Conservation (phyloP, 1,284 basidiomycete genomes). For the Tilletia indica region DNA sequence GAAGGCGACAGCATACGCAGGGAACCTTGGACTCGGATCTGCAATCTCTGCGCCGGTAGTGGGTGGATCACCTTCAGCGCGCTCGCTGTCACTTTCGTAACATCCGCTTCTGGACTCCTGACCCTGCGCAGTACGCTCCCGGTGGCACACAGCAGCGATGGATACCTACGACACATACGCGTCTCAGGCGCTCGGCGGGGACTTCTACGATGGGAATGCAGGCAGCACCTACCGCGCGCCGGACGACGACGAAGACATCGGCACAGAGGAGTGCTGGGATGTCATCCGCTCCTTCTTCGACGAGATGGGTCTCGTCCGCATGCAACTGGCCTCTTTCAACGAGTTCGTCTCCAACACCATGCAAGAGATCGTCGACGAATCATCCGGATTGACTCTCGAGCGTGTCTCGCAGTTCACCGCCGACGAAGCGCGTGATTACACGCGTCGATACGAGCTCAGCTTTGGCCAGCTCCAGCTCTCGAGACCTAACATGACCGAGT, state of each 20-base stretch:
- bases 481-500: constrained; percentile 87
- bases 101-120: no score
- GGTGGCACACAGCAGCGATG: not conserved
- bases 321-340: constrained; percentile 97
- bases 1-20: no score
- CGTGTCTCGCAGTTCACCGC: constrained; percentile 88
- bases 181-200: constrained; percentile 4
- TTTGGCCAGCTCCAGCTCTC: constrained; percentile 98
- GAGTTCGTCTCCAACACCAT: constrained; percentile 99
- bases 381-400: constrained; percentile 86
- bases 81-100: no score
- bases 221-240: not conserved
- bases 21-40: no score
- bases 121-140: no score
- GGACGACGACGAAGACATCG: constrained; percentile 46
- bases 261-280: constrained; percentile 55
- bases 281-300: constrained; percentile 90
- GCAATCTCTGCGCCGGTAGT: no score
- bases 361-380: constrained; percentile 98
- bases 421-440: constrained; percentile 58
- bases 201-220: not conserved
- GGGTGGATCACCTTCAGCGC: no score
- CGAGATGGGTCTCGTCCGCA: constrained; percentile 93
- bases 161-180: constrained; percentile 1
- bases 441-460: constrained; percentile 88